Evolutionary conservation across 352 stramenopile species (phyloP).

Genomic region (Pythium chondricola): DNA sequence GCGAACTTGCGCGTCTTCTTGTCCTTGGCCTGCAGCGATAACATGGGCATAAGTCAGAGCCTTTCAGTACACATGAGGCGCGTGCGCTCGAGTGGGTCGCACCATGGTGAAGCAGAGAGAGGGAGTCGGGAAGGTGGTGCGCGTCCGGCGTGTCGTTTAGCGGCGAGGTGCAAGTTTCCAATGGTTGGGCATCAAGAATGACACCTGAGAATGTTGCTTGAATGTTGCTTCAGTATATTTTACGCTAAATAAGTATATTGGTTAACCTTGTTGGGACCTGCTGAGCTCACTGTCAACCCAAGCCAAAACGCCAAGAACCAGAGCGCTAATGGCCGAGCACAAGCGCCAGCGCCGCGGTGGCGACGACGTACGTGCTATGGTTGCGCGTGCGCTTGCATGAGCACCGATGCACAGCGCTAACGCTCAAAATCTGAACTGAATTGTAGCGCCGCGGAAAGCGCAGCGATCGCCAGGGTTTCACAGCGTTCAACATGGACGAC

Average conservation of each 20-base stretch:
- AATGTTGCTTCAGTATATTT: slow-evolving; percentile 1
- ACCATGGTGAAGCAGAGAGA: slow-evolving; percentile 18
- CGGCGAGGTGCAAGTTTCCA: slow-evolving; percentile 12
- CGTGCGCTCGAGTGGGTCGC: too few species aligned
- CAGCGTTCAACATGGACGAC: slow-evolving; percentile 80
- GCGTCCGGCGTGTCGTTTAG: slow-evolving; percentile 11
- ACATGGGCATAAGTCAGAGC: background rate
- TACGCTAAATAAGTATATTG: slow-evolving; percentile 6
- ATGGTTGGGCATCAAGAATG: slow-evolving; percentile 17
- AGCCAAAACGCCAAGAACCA: background rate
- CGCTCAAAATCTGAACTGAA: too few species aligned
- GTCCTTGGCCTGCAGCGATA: slow-evolving; percentile 82
- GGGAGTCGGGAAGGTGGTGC: background rate
- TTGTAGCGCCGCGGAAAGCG: slow-evolving; percentile 2
- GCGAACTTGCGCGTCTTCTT: slow-evolving; percentile 99
- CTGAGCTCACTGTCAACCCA: background rate
- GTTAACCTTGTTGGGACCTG: slow-evolving; percentile 11
- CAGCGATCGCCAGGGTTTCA: slow-evolving; percentile 37
- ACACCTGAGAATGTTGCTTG: slow-evolving; percentile 9
- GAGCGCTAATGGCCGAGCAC: slow-evolving; percentile 9
- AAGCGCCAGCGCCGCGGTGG: slow-evolving; percentile 20
- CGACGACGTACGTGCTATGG: background rate
- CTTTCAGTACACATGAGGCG: background rate
- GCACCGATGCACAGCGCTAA: too few species aligned
- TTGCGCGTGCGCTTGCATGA: too few species aligned